Base-by-base conservation (phyloP, 2,329 filamentous ascomycete species). In the Pseudonectria foliicola region DNA sequence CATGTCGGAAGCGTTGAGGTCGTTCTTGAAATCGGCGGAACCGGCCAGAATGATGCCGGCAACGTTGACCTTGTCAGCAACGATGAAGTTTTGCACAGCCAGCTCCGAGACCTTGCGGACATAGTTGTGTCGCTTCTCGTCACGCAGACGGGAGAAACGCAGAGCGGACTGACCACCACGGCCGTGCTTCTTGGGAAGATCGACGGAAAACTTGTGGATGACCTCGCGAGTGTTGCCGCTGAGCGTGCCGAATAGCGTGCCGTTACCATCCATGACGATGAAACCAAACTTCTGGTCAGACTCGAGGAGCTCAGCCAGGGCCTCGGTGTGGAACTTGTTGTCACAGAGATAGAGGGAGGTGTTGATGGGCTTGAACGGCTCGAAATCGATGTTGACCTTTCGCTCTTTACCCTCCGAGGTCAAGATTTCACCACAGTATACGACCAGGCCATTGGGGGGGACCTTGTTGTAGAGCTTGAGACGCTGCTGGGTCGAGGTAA, bases 351-450 rank as follows among this genome's bases (percentile, higher is more conserved):
- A 98, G 30, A 98, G 77, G 29, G 93, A 98, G 25, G 92, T 98
- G 68, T 98, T 98, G 79, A 98, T 98, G 42, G 92, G 92, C 75
- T 98, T 98, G 77, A 98, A 98, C 23, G 92, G 92, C 68, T 98
- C 92, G 63, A 98, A 98, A 62, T 98, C 93, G 62, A 98, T 98
- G 68, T 98, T 98, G 72, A 98, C 93, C 75, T 95, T 98, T 59
- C 92, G 78, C 70, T 98, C 92, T 68, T 98, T 98, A 66, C 92
- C 92, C 72, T 98, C 92, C 21, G 82, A 82, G 37, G 92, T 98
- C 72, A 98, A 82, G 63, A 98, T 96, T 95, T 98, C 92, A 81
- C 92, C 92, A 65, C 92, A 98, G 77, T 98, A 98, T 51, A 98
- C 85, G 48, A 98, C 92, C 49, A 98, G 73, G 41, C 92, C 92